phyloP scores from a whole-genome alignment of 2,329 filamentous ascomycete genomes.

The Venturiaceae sp. region DNA sequence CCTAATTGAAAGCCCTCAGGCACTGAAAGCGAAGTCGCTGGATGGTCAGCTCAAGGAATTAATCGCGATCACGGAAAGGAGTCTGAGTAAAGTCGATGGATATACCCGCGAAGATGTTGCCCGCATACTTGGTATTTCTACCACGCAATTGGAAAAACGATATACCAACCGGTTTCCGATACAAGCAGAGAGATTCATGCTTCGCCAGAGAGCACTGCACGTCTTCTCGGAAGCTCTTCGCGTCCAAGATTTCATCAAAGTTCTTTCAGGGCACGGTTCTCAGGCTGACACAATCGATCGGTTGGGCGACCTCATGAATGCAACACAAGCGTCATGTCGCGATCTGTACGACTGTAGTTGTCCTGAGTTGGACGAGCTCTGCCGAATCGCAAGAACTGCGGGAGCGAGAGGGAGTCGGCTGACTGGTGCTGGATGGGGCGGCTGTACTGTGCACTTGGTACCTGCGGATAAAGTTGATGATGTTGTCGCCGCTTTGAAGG shows the following conservation, averaged over 20 bases:
- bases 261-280: slow-evolving; percentile 40
- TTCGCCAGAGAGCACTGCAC: slow-evolving; percentile 79
- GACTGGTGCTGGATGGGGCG: slow-evolving; percentile 94
- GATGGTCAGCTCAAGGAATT: slow-evolving; percentile 61
- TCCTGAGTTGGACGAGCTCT: slow-evolving; percentile 81
- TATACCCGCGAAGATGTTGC: slow-evolving; percentile 86
- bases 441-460: slow-evolving; percentile 89
- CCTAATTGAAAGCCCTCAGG: slow-evolving; percentile 50
- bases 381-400: slow-evolving; percentile 65
- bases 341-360: slow-evolving; percentile 87
- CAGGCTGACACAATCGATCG: slow-evolving; percentile 41
- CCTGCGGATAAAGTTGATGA: slow-evolving; percentile 70
- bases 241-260: slow-evolving; percentile 71
- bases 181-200: slow-evolving; percentile 78
- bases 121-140: slow-evolving; percentile 55
- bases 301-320: slow-evolving; percentile 78
- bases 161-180: slow-evolving; percentile 88
- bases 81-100: slow-evolving; percentile 65
- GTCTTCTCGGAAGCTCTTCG: slow-evolving; percentile 84
- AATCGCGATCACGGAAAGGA: slow-evolving; percentile 56
- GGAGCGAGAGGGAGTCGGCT: slow-evolving; percentile 78
- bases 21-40: neutral
- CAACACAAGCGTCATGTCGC: slow-evolving; percentile 78
- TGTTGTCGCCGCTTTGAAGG: slow-evolving; percentile 68
- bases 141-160: slow-evolving; percentile 60